phyloP scores from a whole-genome alignment of 306 rosid genomes.

The Cucumis sativus region DNA sequence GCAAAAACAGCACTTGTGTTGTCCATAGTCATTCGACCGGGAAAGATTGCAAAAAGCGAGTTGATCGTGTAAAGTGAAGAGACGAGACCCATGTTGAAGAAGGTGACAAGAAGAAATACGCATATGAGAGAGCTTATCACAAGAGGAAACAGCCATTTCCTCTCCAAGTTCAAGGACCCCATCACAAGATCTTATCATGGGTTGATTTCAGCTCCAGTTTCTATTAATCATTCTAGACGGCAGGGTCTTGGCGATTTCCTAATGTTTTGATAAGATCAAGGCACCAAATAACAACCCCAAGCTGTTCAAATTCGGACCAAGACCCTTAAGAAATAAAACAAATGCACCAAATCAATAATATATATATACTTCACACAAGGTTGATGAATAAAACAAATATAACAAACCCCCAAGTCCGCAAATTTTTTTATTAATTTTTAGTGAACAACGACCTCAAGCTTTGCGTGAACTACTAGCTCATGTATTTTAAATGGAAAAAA shows the following conservation, averaged over 20 bases:
- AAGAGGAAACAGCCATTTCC: slow-evolving; percentile 78
- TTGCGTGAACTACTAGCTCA: not conserved
- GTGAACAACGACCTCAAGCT: not conserved
- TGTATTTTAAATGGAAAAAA: not conserved
- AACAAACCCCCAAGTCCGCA: not conserved
- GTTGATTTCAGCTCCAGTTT: not conserved
- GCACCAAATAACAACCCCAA: slow-evolving; percentile 2
- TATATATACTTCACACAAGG: not conserved
- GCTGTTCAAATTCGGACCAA: slow-evolving; percentile 2
- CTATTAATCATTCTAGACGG: not conserved
- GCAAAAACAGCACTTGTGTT: slow-evolving; percentile 26
- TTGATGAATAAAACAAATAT: not conserved
- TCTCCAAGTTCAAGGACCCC: slow-evolving; percentile 59
- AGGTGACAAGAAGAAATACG: slow-evolving; percentile 51
- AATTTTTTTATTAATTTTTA: not conserved
- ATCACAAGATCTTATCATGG: slow-evolving; percentile 20
- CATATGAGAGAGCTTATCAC: slow-evolving; percentile 42
- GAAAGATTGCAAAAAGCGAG: slow-evolving; percentile 61
- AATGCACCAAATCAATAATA: not conserved
- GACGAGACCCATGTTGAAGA: slow-evolving; percentile 61
- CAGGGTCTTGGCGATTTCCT: not conserved
- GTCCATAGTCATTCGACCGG: slow-evolving; percentile 25
- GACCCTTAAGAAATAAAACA: not conserved
- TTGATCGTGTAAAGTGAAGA: slow-evolving; percentile 57
- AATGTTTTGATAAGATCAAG: not conserved